Evolutionary conservation across 108 stramenopile species (phyloP), one percentile per base, ranked within the genome.

Genomic region (Nitzschia sp.): DNA sequence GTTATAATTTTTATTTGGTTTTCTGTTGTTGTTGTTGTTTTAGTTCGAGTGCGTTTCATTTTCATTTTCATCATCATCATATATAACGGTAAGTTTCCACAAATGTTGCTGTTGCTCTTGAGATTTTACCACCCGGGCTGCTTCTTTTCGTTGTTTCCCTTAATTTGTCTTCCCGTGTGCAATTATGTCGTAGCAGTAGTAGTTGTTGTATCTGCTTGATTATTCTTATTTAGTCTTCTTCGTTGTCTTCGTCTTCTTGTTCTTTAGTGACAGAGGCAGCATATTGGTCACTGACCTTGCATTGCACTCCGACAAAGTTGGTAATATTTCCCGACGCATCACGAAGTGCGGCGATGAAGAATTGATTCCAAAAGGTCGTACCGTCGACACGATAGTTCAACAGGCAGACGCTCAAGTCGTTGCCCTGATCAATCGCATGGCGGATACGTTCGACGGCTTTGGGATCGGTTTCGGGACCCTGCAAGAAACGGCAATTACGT

Each of bases 291-390:
- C 82, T 84, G 11, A 93, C 91, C 76, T 95, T 94, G 72, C 97
- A 96, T 80, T 98, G 97, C 45, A 98, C 97, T 34, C 97, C 97
- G n/a, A 98, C 95, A 87, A 95, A 98, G 73, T 96, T 98, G 41
- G 96, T 97, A 46, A 98, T 87, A 58, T 82, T 81, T 28, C 96
- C 96, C 52, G 81, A 73, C 16, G 88, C 93, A 82, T 97, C 96
- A 33, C 93, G 72, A 38, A 98, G 75, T 3, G 96, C 93, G 29
- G 95, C 97, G 62, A 98, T 94, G 77, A 96, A 98, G 72, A 98
- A 96, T 73, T 96, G 96, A 77, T 98, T 97, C 97, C 97, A 99
- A 82, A 99, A 99, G 0, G 96, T 94, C 13, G 86, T 88, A 16
- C 98, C 97, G 75, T 97, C 97, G 9, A 93, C 95, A 66, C 96